Evolutionary conservation across 179 eudicot genomes (phyloP).

Genomic region (Spergularia azorica): DNA sequence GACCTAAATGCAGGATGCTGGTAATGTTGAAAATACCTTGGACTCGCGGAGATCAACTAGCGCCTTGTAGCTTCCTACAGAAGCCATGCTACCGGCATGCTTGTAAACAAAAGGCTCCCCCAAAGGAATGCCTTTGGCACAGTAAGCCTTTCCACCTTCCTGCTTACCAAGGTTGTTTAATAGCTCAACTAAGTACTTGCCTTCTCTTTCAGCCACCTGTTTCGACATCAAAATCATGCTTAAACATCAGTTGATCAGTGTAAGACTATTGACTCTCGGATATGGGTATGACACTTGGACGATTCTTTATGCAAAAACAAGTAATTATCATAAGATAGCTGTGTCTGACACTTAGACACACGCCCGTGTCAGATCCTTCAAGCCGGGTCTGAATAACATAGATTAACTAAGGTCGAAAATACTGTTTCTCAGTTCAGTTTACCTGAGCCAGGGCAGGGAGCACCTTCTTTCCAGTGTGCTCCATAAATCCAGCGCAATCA

Average conservation of each 20-base stretch:
- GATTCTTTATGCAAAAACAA: no score
- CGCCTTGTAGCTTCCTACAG: constrained; percentile 92
- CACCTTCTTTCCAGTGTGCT: constrained; percentile 67
- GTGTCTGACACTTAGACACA: no score
- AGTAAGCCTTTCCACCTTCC: constrained; percentile 63
- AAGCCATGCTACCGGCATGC: constrained; percentile 93
- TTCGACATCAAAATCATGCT: neutral
- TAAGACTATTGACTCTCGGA: no score
- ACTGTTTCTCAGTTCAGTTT: neutral
- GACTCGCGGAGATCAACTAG: constrained; percentile 75
- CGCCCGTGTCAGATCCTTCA: no score
- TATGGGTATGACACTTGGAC: no score
- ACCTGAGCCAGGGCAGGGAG: constrained; percentile 98
- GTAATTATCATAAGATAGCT: no score
- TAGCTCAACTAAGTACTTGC: constrained; percentile 66
- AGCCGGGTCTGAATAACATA: no score
- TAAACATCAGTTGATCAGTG: neutral
- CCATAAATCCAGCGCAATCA: constrained; percentile 88
- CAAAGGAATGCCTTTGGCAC: constrained; percentile 46
- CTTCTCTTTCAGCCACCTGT: constrained; percentile 93
- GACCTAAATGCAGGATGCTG: neutral
- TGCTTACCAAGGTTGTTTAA: constrained; percentile 58
- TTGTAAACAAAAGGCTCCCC: constrained; percentile 87
- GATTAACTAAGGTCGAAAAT: no score
- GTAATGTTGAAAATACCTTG: constrained; percentile 43